Conservation (phyloP, 495 filamentous ascomycete genomes). For the Podospora conica region DNA sequence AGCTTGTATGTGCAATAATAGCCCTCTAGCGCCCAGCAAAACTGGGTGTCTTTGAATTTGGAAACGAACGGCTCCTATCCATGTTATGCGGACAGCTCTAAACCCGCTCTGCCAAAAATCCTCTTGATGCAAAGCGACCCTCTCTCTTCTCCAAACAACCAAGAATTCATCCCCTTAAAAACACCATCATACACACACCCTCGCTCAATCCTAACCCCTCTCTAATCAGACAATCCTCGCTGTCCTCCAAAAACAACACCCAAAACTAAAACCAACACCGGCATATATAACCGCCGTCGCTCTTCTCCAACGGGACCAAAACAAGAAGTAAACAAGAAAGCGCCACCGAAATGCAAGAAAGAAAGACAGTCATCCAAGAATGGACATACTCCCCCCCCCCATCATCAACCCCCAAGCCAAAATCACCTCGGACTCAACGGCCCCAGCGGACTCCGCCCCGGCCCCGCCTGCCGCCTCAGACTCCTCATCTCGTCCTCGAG, state of each 20-base stretch:
- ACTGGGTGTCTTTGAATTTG: not conserved
- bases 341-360: not conserved
- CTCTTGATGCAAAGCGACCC: too few species aligned
- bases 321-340: not conserved
- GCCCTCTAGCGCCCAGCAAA: not conserved
- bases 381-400: not conserved
- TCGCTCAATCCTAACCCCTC: not conserved
- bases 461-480: conserved; percentile 16
- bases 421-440: conserved; percentile 17
- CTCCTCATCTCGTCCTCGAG: conserved; percentile 38
- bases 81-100: too few species aligned
- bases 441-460: conserved; percentile 33
- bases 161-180: too few species aligned
- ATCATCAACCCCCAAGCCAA: not conserved
- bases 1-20: not conserved
- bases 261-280: not conserved
- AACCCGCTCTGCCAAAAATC: too few species aligned
- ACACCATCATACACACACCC: not conserved
- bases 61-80: not conserved
- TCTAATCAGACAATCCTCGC: not conserved
- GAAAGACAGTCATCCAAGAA: not conserved
- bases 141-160: too few species aligned
- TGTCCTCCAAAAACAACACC: not conserved
- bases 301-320: not conserved
- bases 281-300: not conserved